A percentile compares a stretch with the other conserved stretches of the same genome.
Evolutionary conservation across 495 filamentous ascomycete species (phyloP).

Genomic region (Talaromyces thailandensis): DNA sequence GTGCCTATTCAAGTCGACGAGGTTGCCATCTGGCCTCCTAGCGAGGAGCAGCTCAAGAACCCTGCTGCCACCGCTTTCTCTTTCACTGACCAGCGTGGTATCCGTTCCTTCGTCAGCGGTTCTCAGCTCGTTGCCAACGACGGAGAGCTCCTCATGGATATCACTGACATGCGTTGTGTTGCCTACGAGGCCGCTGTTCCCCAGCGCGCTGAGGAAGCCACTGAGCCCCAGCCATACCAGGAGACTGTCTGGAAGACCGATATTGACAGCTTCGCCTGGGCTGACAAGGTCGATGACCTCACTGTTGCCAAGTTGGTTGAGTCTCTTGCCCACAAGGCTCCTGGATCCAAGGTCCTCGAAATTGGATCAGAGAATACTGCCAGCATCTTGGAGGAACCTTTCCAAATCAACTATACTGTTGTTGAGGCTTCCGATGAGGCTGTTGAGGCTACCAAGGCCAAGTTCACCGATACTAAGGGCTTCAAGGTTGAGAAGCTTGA

Average conservation of each 20-base stretch:
- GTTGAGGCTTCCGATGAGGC: neutral
- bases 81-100: slow-evolving; percentile 5
- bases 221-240: slow-evolving; percentile 5
- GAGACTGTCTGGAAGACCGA: slow-evolving; percentile 7
- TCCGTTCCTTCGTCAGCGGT: slow-evolving; percentile 7
- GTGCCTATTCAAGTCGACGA: slow-evolving; percentile 28
- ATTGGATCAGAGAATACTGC: neutral
- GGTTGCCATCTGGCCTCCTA: slow-evolving; percentile 20
- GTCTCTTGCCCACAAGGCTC: neutral
- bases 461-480: neutral
- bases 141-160: slow-evolving; percentile 17
- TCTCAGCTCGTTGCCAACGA: slow-evolving; percentile 7
- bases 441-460: slow-evolving; percentile 1
- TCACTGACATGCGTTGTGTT: slow-evolving; percentile 16
- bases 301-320: neutral
- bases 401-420: neutral
- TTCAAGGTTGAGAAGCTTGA: neutral
- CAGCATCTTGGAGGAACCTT: neutral
- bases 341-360: neutral
- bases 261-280: neutral
- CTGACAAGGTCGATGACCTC: neutral
- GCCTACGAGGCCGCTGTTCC: slow-evolving; percentile 25
- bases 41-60: slow-evolving; percentile 6
- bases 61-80: neutral
- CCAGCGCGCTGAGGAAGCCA: slow-evolving; percentile 10